Evolutionary conservation across 148 eudicot genomes (phyloP), one percentile per base, ranked within the genome.

Genomic region (Tetragonia tetragonoides): DNA sequence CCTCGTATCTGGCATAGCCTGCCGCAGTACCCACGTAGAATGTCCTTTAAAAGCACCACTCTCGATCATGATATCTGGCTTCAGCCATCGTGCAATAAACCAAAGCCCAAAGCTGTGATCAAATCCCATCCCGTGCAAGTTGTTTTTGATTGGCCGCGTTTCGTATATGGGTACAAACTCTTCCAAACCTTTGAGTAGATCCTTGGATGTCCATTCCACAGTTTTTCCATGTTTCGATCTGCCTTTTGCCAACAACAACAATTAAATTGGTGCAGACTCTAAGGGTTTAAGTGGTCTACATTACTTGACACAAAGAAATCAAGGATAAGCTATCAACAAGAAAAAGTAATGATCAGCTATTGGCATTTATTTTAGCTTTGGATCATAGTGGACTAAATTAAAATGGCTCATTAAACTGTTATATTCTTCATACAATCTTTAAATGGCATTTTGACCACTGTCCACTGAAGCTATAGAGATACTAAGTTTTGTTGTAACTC

Each of bases 41-140:
- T 95, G 99, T 73, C 99, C 97, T 85, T 95, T 93, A 69, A 95
- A 95, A 77, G 97, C 99, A 73, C 97, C 99, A 81, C 99, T 95
- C 84, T 95, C 99, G 65, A 95, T 90, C 99, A 93, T 90, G 74
- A 93, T 81, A 70, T 95, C 97, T 66, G 99, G 99, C 83, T 91
- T 88, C 79, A 95, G 85, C 99, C 97, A 91, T 46, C 87, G 87
- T 3, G 97, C 80, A 51, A 95, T 87, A 83, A 95, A 95, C 99
- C 99, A 95, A 62, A 95, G 97, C 72, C 97, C 99, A 79, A 95
- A 95, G 82, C 97, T 95, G 87, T 95, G 99, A 85, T 95, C 99
- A 72, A 95, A 95, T 81, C 99, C 99, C 99, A 95, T 93, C 70
- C 99, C 97, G 79, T 79, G 93, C 99, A 95, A 87, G 83, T 95